Evolutionary conservation across 2,329 filamentous ascomycete genomes (phyloP).

Genomic region (Tothia fuscella): DNA sequence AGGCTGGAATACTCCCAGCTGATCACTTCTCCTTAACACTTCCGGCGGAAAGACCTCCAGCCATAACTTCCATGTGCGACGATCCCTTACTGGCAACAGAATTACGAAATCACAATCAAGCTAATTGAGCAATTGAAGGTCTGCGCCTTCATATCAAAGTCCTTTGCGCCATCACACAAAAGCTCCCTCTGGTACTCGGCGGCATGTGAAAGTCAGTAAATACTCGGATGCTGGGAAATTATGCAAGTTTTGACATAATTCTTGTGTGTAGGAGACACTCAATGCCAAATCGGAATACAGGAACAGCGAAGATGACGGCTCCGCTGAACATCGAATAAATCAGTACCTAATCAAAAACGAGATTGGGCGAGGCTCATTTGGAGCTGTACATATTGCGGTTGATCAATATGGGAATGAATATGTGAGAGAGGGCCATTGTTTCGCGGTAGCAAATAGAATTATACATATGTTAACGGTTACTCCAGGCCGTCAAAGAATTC

Average conservation of each 20-base stretch:
- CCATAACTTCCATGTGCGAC: too few species aligned
- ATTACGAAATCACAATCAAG: too few species aligned
- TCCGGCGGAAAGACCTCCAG: too few species aligned
- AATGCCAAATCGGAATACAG: constrained; percentile 80
- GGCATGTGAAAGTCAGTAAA: constrained; percentile 47
- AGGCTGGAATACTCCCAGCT: too few species aligned
- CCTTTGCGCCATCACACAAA: constrained; percentile 55
- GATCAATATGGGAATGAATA: constrained; percentile 91
- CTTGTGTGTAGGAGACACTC: constrained; percentile 60
- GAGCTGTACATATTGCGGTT: constrained; percentile 77
- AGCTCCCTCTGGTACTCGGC: constrained; percentile 42
- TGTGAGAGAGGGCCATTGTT: too few species aligned
- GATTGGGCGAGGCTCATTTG: constrained; percentile 93
- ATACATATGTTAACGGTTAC: constrained; percentile 16
- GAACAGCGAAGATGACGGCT: constrained; percentile 72
- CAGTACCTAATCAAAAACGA: constrained; percentile 91
- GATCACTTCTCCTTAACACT: too few species aligned
- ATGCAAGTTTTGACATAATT: background rate
- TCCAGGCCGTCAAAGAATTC: constrained; percentile 90
- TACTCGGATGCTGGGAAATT: constrained; percentile 14
- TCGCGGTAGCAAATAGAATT: constrained; percentile 5
- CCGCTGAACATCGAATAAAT: constrained; percentile 76
- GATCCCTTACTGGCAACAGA: too few species aligned
- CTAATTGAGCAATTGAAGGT: too few species aligned
- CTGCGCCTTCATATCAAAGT: constrained; percentile 46